These are phyloP conservation scores for Elsinoe australis DNA, from an alignment of 2,329 filamentous ascomycete genomes.

Conservation along the genomic window DNA sequence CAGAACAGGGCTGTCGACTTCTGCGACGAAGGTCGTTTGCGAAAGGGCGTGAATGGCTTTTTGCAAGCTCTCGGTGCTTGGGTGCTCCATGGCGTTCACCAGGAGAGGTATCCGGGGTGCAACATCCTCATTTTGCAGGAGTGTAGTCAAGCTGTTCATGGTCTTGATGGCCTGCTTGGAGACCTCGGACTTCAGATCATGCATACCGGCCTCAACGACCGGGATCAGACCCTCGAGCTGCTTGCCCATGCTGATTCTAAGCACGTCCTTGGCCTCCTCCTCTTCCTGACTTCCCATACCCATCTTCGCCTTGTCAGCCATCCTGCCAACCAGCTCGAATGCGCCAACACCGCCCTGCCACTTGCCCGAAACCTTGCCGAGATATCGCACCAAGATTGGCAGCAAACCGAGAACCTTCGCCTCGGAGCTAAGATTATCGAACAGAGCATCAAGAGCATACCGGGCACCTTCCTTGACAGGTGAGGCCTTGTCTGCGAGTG, in stretches of 20 bases:
- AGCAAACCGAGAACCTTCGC: slow-evolving; percentile 75
- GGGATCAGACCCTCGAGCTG: slow-evolving; percentile 83
- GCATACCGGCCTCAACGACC: slow-evolving; percentile 86
- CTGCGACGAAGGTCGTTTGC: slow-evolving; percentile 95
- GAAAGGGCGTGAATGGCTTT: slow-evolving; percentile 96
- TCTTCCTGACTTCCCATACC: slow-evolving; percentile 76
- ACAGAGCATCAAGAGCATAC: slow-evolving; percentile 87
- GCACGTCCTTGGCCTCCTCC: slow-evolving; percentile 76
- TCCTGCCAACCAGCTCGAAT: slow-evolving; percentile 74
- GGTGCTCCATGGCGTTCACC: slow-evolving; percentile 91
- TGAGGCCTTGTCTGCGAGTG: slow-evolving; percentile 78
- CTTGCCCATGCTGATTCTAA: slow-evolving; percentile 84
- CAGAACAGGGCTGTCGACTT: slow-evolving; percentile 91
- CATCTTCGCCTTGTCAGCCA: slow-evolving; percentile 91
- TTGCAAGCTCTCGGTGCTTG: slow-evolving; percentile 76
- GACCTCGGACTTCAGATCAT: slow-evolving; percentile 85
- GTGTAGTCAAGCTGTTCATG: slow-evolving; percentile 81
- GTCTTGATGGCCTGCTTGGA: slow-evolving; percentile 82
- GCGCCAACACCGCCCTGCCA: slow-evolving; percentile 95
- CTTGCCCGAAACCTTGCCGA: slow-evolving; percentile 79
- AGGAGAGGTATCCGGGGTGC: slow-evolving; percentile 84
- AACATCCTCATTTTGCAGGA: slow-evolving; percentile 95
- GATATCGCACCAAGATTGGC: slow-evolving; percentile 65
- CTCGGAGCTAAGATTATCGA: slow-evolving; percentile 70
- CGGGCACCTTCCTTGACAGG: slow-evolving; percentile 87